Conservation (phyloP, 2,329 filamentous ascomycete species). For the Microsporum ferrugineum region DNA sequence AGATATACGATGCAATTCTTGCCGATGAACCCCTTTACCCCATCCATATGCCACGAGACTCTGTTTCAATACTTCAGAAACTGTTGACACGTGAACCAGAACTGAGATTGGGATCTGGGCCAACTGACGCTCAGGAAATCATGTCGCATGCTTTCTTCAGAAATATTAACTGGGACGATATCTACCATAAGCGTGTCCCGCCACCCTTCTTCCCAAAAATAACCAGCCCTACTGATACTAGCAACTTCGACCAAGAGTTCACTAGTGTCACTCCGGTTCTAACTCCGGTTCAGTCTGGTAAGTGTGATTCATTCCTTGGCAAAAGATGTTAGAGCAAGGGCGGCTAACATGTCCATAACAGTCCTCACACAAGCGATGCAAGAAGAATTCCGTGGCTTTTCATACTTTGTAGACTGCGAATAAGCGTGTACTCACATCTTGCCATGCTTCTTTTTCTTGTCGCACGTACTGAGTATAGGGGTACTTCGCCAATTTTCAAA, state of each 20-base stretch:
- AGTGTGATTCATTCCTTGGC: conserved; percentile 29
- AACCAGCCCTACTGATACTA: conserved; percentile 90
- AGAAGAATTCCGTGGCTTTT: conserved; percentile 98
- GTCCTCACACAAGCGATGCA: conserved; percentile 98
- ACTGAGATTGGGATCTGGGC: conserved; percentile 79
- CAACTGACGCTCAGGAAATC: conserved; percentile 93
- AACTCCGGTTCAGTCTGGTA: conserved; percentile 94
- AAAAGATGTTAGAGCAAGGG: not conserved
- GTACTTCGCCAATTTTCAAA: not conserved
- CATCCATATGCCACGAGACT: conserved; percentile 97
- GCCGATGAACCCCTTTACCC: conserved; percentile 95
- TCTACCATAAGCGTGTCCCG: conserved; percentile 85
- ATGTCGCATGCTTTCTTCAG: conserved; percentile 99
- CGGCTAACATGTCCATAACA: conserved; percentile 29
- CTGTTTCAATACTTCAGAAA: conserved; percentile 95
- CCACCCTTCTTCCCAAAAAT: conserved; percentile 86
- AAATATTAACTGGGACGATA: conserved; percentile 97
- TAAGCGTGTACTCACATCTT: conserved; percentile 29
- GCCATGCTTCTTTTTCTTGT: not conserved
- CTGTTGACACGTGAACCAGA: conserved; percentile 91
- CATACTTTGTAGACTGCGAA: conserved; percentile 86
- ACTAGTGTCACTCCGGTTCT: conserved; percentile 96
- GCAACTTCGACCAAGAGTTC: conserved; percentile 98
- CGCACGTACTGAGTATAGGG: not conserved
- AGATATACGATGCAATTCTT: conserved; percentile 97